Percentiles rank a stretch among this genome's conserved stretches.
Conservation (phyloP, 768 basidiomycete species). For the Tylopilus plumbeoviolaceoides region DNA sequence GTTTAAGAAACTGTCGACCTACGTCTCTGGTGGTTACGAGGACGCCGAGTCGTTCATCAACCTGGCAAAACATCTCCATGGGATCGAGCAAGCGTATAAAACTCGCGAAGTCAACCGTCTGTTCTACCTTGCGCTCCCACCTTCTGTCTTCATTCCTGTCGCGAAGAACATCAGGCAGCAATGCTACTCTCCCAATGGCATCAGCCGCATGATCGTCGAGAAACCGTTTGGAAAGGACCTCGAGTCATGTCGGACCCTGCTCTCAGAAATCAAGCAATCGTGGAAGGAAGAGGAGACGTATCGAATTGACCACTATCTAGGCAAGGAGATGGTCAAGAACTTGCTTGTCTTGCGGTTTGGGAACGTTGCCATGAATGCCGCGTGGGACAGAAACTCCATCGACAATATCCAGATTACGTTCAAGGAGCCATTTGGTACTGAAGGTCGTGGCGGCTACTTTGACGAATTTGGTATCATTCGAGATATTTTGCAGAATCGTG, state of each 20-base stretch:
- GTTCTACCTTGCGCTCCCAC: conserved; percentile 97
- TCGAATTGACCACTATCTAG: conserved; percentile 98
- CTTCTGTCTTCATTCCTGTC: conserved; percentile 93
- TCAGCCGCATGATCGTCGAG: conserved; percentile 94
- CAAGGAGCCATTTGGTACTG: conserved; percentile 99
- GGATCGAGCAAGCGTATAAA: conserved; percentile 69
- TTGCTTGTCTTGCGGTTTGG: conserved; percentile 93
- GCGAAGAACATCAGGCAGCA: conserved; percentile 77
- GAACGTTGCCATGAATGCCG: conserved; percentile 82
- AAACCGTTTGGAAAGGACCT: conserved; percentile 98
- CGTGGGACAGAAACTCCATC: conserved; percentile 96
- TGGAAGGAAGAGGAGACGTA: conserved; percentile 98
- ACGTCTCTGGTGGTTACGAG: conserved; percentile 88
- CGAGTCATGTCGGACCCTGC: conserved; percentile 74
- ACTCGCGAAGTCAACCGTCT: conserved; percentile 70
- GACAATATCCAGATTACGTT: conserved; percentile 98
- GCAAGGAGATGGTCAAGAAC: conserved; percentile 99
- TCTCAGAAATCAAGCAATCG: conserved; percentile 73
- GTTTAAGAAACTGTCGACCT: conserved; percentile 79
- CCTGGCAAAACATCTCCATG: conserved; percentile 71
- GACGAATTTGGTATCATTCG: conserved; percentile 99
- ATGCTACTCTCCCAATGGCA: conserved; percentile 68
- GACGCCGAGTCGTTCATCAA: conserved; percentile 72
- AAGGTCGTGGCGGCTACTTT: conserved; percentile 99
- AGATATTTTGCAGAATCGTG: conserved; percentile 97